Evolutionary conservation across 768 basidiomycete species (phyloP), one percentile per base, ranked within the genome.

Genomic region (Lactarius pseudohatsudake): DNA sequence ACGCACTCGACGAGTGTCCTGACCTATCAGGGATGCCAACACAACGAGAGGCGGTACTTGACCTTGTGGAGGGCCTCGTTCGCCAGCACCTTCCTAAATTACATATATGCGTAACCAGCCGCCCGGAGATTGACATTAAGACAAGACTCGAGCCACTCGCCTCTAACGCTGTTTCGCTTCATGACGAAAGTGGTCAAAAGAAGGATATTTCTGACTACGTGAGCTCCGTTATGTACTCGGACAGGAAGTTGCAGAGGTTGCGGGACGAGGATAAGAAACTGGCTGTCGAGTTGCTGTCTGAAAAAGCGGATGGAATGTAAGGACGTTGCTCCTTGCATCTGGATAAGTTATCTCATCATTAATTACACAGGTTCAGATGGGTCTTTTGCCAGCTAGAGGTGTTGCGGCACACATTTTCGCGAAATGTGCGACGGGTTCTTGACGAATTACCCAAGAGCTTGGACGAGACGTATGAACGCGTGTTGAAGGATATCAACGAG

Each of bases 1-100:
- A 62, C 26, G 61, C 61, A 15, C 50, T 62, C 3, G 61, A 62
- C 11, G 50, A 62, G 18, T 62, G 50, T 41, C 61, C 61, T 40
- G 38, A 40, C 36, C 32, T 50, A n/a, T 40, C 36, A 10, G 38
- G 36, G 47, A 50, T 50, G 47, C 22, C 50, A 8, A 36, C 50
- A 11, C 47, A 15, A 18, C 61, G 61, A 20, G 36, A 34, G 16
- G 32, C 54, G 61, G 53, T 62, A 36, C 53, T 62, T 2, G 16
- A 40, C 13, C 26, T 62, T 28, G 9, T 62, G n/a, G 13, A 18
- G 34, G 47, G 28, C 22, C 47, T 62, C 9, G 50, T 62, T 34
- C 26, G 22, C 2, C 18, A 20, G 7, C 34, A n/a, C 22, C 32
- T 62, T 22, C 50, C 47, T 1, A 28, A 55, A 20, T 30, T 62